A percentile compares a stretch with the other conserved stretches of the same genome.
Evolutionary conservation across 148 eudicot genomes (phyloP).

Genomic region (Rhododendron mucronatum): DNA sequence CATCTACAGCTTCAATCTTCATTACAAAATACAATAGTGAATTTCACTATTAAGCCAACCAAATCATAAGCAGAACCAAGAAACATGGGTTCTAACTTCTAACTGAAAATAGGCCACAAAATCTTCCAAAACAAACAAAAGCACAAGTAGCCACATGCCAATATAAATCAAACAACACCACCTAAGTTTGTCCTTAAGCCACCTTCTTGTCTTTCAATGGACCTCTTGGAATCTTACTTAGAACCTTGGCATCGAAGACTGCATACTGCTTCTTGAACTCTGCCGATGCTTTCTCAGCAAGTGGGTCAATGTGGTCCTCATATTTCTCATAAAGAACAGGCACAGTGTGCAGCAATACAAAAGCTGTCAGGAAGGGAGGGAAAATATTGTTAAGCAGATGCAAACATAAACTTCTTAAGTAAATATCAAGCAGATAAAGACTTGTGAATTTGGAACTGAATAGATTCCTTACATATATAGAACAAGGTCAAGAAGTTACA

Average conservation of each 20-base stretch:
- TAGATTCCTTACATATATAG: slow-evolving; percentile 62
- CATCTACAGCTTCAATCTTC: background rate
- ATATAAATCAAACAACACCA: background rate
- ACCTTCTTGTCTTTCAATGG: slow-evolving; percentile 56
- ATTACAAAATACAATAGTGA: background rate
- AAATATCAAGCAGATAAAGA: background rate
- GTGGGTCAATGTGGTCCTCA: slow-evolving; percentile 76
- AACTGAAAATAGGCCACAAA: background rate
- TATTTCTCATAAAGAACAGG: slow-evolving; percentile 83
- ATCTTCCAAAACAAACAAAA: background rate
- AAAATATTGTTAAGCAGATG: background rate
- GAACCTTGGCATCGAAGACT: slow-evolving; percentile 62
- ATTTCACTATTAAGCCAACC: background rate
- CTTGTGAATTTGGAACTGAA: background rate
- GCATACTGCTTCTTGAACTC: slow-evolving; percentile 86
- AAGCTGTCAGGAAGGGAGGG: slow-evolving; percentile 34
- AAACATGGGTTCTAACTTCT: background rate
- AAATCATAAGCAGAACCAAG: background rate
- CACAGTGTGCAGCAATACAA: slow-evolving; percentile 69
- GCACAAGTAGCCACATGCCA: background rate
- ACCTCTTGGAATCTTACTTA: slow-evolving; percentile 75
- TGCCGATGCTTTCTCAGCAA: slow-evolving; percentile 71
- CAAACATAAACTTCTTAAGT: background rate
- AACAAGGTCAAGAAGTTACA: slow-evolving; percentile 73
- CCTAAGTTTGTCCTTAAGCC: slow-evolving; percentile 19